A percentile compares a stretch with the other conserved stretches of the same genome.
Conservation (phyloP, 768 basidiomycete genomes). For the Goffeauzyma gilvescens region DNA sequence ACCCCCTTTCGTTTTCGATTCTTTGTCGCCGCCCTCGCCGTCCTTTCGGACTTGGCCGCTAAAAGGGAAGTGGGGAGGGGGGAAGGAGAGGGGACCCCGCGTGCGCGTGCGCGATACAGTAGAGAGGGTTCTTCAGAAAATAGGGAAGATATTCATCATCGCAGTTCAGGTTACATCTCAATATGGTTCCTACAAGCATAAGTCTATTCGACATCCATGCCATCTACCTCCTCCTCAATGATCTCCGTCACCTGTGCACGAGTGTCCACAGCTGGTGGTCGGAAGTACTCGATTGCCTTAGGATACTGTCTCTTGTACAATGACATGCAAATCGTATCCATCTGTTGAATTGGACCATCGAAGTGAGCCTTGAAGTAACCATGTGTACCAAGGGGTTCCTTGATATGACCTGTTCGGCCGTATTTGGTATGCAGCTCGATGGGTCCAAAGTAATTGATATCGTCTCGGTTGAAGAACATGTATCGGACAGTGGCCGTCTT, state of each 20-base stretch:
- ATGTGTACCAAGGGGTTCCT: slow-evolving; percentile 81
- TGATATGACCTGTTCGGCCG: slow-evolving; percentile 64
- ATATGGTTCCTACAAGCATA: too few relatives aligned
- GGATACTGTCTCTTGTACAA: slow-evolving; percentile 90
- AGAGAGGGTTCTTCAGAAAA: too few relatives aligned
- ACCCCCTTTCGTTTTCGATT: too few relatives aligned
- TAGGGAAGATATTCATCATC: too few relatives aligned
- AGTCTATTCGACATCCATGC: slow-evolving; percentile 21
- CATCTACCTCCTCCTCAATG: slow-evolving; percentile 10
- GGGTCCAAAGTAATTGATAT: slow-evolving; percentile 80
- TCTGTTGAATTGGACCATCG: slow-evolving; percentile 79
- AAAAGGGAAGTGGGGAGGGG: too few relatives aligned
- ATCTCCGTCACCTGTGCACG: slow-evolving; percentile 3
- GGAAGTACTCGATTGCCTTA: slow-evolving; percentile 46
- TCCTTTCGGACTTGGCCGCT: too few relatives aligned
- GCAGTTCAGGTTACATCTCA: too few relatives aligned
- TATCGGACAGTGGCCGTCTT: slow-evolving; percentile 93
- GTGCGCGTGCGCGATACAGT: too few relatives aligned
- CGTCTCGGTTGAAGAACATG: slow-evolving; percentile 92
- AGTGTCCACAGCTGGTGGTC: slow-evolving; percentile 13
- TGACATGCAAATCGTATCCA: slow-evolving; percentile 92
- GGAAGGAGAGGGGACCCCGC: too few relatives aligned
- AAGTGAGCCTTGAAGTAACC: slow-evolving; percentile 95
- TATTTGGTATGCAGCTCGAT: slow-evolving; percentile 83
- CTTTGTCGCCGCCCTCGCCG: too few relatives aligned